Evolutionary conservation across 2,329 filamentous ascomycete genomes (phyloP), one percentile per base, ranked within the genome.

Genomic region (Dothideomycetes sp.): DNA sequence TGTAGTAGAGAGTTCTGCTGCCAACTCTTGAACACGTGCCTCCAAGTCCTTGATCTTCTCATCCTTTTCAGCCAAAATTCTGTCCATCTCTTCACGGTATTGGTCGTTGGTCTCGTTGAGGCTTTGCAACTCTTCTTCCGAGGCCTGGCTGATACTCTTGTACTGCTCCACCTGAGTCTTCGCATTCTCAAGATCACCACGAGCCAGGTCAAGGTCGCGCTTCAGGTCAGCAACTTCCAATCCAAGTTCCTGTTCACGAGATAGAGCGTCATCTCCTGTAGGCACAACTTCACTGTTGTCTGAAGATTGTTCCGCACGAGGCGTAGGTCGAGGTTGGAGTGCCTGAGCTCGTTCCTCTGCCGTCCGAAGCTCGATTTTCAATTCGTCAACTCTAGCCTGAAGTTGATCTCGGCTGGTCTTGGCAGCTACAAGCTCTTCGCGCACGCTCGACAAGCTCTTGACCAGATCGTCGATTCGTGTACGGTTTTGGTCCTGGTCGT

Each of bases 401-500:
- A 98, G 71, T 58, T 95, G 84, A 58, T 96, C 89, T 33, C 83
- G 79, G 33, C 78, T 84, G 1, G 89, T 94, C 69, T 94, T 94
- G 17, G 81, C 78, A 18, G 81, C 80, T 32, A 91, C 78, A 37
- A 94, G 74, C 52, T 95, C 87, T 60, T 96, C 88, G 31, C 89
- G 84, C 36, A 81, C 78, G 46, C 86, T 78, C 50, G 84, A 74
- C 28, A 95, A 69, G 52, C 78, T 89, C 22, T 80, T 71, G 47
- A 89, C 82, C 32, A 98, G 74, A 54, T 96, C 89, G 50, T 98
- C 89, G 46, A 96, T 91, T 37, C 88, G 79, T 61, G 87, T 91
- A 59, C 94, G 86, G 36, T 76, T 80, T 58, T 96, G 86, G 49
- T 86, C 82, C 29, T 82, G 76, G 46, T 98, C 91, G 48, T 84